phyloP scores from a whole-genome alignment of 169 alveolate species.

The Plasmodium inui region DNA sequence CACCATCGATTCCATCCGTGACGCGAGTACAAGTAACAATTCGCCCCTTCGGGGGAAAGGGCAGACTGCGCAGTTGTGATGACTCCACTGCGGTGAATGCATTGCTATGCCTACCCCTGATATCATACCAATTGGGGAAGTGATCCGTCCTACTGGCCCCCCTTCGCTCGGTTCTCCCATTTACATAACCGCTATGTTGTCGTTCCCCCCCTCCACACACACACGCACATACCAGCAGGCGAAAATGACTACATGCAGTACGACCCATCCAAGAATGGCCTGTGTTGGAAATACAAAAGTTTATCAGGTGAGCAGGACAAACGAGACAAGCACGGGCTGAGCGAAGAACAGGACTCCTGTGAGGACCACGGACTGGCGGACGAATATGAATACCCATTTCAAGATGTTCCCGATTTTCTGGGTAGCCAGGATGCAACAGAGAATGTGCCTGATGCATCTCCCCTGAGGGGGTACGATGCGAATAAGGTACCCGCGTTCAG shows the following conservation, averaged over 20 bases:
- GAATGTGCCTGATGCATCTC: neutral
- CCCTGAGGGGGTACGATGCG: neutral
- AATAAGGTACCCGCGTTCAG: conserved; percentile 8
- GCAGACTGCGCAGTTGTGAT: neutral
- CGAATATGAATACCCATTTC: conserved; percentile 29
- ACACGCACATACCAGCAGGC: neutral
- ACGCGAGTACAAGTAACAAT: neutral
- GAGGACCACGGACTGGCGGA: neutral
- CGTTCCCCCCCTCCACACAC: neutral
- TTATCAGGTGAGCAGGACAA: neutral
- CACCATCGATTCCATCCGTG: conserved; percentile 54
- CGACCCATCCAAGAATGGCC: neutral
- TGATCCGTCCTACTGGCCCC: neutral
- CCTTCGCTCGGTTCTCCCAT: neutral
- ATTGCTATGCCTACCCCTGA: neutral
- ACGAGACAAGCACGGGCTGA: neutral
- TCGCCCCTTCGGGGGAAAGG: neutral
- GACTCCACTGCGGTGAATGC: neutral
- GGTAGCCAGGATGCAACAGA: neutral
- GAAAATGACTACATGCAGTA: conserved; percentile 33
- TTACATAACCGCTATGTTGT: neutral
- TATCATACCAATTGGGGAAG: neutral
- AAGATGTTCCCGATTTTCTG: conserved; percentile 21
- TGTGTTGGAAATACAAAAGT: neutral
- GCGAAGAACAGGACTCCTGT: neutral